These are phyloP conservation scores for Calophaca sinica DNA, from an alignment of 306 rosid species.

Conservation along the genomic window DNA sequence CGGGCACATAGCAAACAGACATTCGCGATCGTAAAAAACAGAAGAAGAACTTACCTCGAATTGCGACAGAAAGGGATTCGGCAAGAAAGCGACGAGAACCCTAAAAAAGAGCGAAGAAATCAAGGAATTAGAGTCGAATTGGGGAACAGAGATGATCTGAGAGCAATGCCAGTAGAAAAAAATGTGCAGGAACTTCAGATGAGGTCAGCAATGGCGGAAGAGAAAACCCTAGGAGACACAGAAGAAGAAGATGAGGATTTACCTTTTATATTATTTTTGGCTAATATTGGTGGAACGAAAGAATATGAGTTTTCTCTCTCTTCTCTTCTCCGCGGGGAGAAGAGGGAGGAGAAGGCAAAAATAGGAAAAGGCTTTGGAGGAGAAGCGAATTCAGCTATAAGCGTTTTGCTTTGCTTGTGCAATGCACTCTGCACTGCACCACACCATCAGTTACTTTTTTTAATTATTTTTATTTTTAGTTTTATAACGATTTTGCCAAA, in stretches of 20 bases:
- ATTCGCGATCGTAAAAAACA: background rate
- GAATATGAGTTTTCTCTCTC: constrained; percentile 13
- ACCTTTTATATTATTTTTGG: background rate
- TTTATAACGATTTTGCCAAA: background rate
- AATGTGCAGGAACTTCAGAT: background rate
- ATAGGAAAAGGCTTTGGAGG: background rate
- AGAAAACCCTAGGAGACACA: constrained; percentile 46
- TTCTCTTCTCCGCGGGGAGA: background rate
- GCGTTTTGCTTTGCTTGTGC: background rate
- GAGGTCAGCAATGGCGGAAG: constrained; percentile 49
- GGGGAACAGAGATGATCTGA: constrained; percentile 17
- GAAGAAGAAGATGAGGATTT: constrained; percentile 36
- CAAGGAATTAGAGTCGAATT: constrained; percentile 26
- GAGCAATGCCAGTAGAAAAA: constrained; percentile 47
- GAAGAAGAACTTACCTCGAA: constrained; percentile 35
- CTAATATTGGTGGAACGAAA: constrained; percentile 6
- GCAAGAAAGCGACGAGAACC: constrained; percentile 25
- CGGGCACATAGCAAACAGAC: background rate
- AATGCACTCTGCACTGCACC: background rate
- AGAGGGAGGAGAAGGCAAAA: constrained; percentile 13
- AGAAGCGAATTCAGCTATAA: background rate
- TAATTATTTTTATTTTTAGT: background rate
- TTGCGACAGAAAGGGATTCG: background rate
- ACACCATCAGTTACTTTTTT: background rate
- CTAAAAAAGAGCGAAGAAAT: background rate